Evolutionary conservation across 345 rosid species (phyloP).

Genomic region (Boechera retrofracta): DNA sequence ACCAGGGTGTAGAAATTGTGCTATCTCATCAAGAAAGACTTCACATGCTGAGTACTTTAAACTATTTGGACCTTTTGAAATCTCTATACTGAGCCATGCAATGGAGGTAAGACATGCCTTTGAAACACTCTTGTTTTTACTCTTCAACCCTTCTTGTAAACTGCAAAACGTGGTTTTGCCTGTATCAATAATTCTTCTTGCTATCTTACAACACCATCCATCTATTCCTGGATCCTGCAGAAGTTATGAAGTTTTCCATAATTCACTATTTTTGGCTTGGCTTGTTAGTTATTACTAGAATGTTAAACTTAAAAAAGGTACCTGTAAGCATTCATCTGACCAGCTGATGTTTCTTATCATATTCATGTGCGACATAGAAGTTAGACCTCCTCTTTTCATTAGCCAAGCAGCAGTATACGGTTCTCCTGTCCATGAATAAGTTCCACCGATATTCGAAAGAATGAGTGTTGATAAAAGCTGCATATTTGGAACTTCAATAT

Average conservation of each 20-base stretch:
- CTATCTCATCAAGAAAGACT: constrained; percentile 64
- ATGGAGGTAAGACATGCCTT: constrained; percentile 63
- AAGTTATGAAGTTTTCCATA: background rate
- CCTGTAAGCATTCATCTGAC: constrained; percentile 81
- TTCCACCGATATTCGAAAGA: constrained; percentile 86
- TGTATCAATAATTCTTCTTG: constrained; percentile 55
- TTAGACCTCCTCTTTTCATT: constrained; percentile 82
- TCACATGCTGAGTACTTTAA: constrained; percentile 68
- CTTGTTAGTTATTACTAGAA: background rate
- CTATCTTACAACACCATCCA: constrained; percentile 73
- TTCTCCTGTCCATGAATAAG: constrained; percentile 88
- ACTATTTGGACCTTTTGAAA: constrained; percentile 59
- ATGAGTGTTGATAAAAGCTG: constrained; percentile 67
- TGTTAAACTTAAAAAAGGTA: constrained; percentile 21
- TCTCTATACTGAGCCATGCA: constrained; percentile 87
- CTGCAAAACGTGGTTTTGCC: constrained; percentile 64
- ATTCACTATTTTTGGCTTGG: constrained; percentile 23
- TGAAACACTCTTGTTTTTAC: constrained; percentile 63
- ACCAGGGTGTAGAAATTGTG: constrained; percentile 87
- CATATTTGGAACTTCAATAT: constrained; percentile 52
- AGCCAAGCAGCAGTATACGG: constrained; percentile 86
- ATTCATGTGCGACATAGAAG: constrained; percentile 63
- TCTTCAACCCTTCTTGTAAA: constrained; percentile 65
- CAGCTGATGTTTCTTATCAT: constrained; percentile 77
- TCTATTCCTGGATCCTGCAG: constrained; percentile 74